phyloP scores from a whole-genome alignment of 495 filamentous ascomycete genomes.

The Friedmanniomyces endolithicus region DNA sequence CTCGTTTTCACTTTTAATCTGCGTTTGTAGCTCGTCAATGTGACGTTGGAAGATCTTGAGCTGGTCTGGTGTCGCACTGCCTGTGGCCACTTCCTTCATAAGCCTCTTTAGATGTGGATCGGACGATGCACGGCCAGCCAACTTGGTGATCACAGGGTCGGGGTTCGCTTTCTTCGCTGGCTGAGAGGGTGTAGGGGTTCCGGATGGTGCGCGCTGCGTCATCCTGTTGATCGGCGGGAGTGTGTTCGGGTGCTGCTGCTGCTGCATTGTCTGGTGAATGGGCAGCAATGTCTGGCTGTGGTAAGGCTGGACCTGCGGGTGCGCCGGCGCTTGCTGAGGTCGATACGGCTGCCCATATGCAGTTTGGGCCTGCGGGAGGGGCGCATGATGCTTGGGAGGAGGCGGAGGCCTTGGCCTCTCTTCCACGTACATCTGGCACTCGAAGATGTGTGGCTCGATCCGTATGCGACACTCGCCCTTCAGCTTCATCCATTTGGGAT shows the following conservation, averaged over 20 bases:
- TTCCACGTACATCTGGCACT: conserved; percentile 72
- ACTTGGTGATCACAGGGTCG: conserved; percentile 89
- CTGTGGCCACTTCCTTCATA: conserved; percentile 89
- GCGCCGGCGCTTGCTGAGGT: conserved; percentile 22
- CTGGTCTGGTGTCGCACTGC: conserved; percentile 66
- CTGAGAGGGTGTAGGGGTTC: conserved; percentile 16
- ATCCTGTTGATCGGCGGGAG: conserved; percentile 7
- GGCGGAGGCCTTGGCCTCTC: conserved; percentile 48
- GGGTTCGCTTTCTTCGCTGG: conserved; percentile 29
- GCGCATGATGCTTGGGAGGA: conserved; percentile 48
- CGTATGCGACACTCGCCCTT: conserved; percentile 69
- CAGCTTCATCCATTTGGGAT: conserved; percentile 75
- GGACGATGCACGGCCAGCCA: conserved; percentile 74
- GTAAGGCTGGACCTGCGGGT: conserved; percentile 24
- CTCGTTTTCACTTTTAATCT: conserved; percentile 36
- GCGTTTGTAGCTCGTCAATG: conserved; percentile 74
- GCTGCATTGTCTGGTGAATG: neutral
- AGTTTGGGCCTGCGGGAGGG: neutral
- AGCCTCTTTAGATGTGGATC: conserved; percentile 85
- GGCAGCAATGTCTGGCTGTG: conserved; percentile 20
- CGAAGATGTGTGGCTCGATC: conserved; percentile 83
- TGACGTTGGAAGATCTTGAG: conserved; percentile 81
- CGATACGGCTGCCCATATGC: conserved; percentile 16
- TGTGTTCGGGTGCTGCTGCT: conserved; percentile 12
- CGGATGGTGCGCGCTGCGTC: neutral